Evolutionary conservation across 352 stramenopile genomes (phyloP).

Genomic region (Phytophthora boehmeriae): DNA sequence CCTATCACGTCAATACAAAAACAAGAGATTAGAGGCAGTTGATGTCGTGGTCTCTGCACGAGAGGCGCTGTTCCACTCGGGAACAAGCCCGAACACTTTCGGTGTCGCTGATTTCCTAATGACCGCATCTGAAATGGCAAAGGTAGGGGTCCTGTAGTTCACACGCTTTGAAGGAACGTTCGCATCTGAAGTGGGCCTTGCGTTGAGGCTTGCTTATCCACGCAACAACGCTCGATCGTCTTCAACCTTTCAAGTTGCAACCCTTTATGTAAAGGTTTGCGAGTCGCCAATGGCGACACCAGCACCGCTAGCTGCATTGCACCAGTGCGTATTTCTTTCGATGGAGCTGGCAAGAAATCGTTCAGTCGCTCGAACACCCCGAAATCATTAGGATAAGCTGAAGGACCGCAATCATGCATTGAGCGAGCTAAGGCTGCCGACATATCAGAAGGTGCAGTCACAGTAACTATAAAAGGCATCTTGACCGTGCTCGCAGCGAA

Average conservation of each 20-base stretch:
- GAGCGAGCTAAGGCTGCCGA: not conserved
- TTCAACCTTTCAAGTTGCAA: not conserved
- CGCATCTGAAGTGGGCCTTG: no score
- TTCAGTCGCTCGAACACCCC: not conserved
- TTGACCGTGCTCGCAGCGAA: not conserved
- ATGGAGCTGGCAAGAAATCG: constrained; percentile 1
- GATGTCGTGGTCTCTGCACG: not conserved
- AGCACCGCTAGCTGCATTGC: no score
- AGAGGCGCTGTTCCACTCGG: not conserved
- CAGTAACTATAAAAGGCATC: no score
- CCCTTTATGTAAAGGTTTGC: not conserved
- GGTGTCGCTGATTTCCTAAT: constrained; percentile 1
- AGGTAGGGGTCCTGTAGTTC: no score
- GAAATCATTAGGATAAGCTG: not conserved
- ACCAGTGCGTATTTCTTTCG: no score
- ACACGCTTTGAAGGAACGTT: no score
- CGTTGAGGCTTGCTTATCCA: not conserved
- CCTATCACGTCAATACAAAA: no score
- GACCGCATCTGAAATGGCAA: not conserved
- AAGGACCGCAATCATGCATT: not conserved
- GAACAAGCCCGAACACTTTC: not conserved
- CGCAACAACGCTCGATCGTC: not conserved
- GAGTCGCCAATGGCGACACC: no score
- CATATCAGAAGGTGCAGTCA: constrained; percentile 11
- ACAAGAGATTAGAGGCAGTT: not conserved